These are phyloP conservation scores for Dillenia turbinata DNA, from an alignment of 164 flowering plant species.

Conservation along the genomic window DNA sequence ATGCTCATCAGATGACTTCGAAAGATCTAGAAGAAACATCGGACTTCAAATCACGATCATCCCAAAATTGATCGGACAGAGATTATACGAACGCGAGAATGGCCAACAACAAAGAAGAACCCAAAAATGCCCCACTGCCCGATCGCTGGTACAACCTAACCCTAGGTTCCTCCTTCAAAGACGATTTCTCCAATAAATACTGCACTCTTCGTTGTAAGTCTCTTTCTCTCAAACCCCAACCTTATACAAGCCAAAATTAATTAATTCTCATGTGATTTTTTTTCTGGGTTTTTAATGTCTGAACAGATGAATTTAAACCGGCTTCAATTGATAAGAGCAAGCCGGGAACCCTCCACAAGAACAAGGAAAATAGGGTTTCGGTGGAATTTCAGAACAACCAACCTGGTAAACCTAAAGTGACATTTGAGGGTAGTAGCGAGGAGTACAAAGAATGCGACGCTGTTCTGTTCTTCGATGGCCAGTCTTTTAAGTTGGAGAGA, in stretches of 20 bases:
- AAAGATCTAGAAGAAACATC: too few relatives aligned
- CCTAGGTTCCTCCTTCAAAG: constrained; percentile 76
- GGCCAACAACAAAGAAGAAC: constrained; percentile 60
- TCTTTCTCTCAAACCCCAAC: too few relatives aligned
- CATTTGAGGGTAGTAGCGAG: constrained; percentile 77
- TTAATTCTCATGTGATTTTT: not conserved
- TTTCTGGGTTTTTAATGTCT: not conserved
- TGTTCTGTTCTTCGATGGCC: constrained; percentile 82
- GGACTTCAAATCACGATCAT: too few relatives aligned
- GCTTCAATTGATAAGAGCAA: constrained; percentile 86
- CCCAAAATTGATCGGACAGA: too few relatives aligned
- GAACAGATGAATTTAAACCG: constrained; percentile 72
- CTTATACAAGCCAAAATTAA: too few relatives aligned
- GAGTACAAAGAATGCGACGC: constrained; percentile 88
- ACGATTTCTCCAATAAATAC: constrained; percentile 62
- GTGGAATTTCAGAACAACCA: constrained; percentile 83
- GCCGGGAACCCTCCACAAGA: constrained; percentile 69
- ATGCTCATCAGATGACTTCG: too few relatives aligned
- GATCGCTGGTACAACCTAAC: constrained; percentile 78
- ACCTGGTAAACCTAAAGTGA: constrained; percentile 73
- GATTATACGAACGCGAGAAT: constrained; percentile 12
- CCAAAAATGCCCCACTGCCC: constrained; percentile 59
- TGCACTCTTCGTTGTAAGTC: constrained; percentile 79
- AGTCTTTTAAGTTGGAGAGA: constrained; percentile 70
- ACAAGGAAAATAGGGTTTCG: constrained; percentile 71